A percentile compares a stretch with the other conserved stretches of the same genome.
Evolutionary conservation across 2,329 filamentous ascomycete genomes (phyloP).

Genomic region (Alternaria rosae): DNA sequence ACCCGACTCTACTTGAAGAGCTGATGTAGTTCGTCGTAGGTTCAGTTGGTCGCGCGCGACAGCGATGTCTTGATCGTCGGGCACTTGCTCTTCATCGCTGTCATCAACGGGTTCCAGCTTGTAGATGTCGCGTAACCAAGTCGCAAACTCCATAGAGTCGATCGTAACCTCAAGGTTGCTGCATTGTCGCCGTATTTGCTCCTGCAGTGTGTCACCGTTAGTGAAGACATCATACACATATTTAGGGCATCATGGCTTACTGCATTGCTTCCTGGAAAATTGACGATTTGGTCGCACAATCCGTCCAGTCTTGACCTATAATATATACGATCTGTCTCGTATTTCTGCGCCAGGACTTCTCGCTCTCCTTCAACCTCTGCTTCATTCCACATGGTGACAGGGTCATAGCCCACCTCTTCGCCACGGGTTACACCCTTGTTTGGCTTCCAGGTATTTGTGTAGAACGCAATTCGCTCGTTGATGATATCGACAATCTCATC

Average conservation of each 20-base stretch:
- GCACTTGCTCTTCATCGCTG: conserved; percentile 10
- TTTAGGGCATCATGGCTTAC: background rate
- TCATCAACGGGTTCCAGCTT: conserved; percentile 6
- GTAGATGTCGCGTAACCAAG: conserved; percentile 51
- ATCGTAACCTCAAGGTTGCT: conserved; percentile 70
- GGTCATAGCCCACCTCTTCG: conserved; percentile 23
- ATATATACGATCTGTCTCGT: conserved; percentile 22
- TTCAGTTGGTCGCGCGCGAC: background rate
- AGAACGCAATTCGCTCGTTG: conserved; percentile 35
- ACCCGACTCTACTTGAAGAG: background rate
- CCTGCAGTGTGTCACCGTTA: conserved; percentile 4
- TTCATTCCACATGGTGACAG: conserved; percentile 27
- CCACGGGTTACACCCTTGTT: conserved; percentile 15
- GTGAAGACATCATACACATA: background rate
- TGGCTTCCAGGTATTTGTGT: conserved; percentile 27
- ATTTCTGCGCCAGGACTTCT: conserved; percentile 16
- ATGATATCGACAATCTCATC: conserved; percentile 33
- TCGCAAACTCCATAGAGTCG: conserved; percentile 63
- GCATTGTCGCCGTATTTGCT: conserved; percentile 64
- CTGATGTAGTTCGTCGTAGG: background rate
- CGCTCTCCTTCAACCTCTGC: conserved; percentile 25
- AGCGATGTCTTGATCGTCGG: background rate
- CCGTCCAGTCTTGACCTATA: conserved; percentile 26
- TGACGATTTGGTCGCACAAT: conserved; percentile 27
- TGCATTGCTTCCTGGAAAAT: conserved; percentile 59